Conservation (phyloP, 2,329 filamentous ascomycete genomes). For the Beauveria bassiana region DNA sequence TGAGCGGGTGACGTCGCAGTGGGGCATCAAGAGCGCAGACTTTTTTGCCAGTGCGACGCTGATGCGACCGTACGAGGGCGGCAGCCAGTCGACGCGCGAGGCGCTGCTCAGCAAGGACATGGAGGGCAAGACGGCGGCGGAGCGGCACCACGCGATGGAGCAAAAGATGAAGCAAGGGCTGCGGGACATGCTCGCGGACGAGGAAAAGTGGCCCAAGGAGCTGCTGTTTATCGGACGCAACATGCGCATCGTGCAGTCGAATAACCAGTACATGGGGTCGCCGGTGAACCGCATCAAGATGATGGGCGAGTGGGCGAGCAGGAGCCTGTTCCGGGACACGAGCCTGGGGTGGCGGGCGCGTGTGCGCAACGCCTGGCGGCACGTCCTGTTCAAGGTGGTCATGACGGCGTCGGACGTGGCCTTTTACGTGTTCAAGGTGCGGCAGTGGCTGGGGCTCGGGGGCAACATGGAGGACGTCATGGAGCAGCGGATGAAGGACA, state of each 20-base stretch:
- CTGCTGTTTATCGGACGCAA: constrained; percentile 89
- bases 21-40: constrained; percentile 85
- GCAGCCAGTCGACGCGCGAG: constrained; percentile 59
- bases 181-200: constrained; percentile 67
- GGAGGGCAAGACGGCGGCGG: constrained; percentile 45
- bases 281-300: constrained; percentile 92
- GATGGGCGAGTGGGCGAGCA: constrained; percentile 81
- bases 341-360: constrained; percentile 56
- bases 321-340: constrained; percentile 69
- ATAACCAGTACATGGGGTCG: constrained; percentile 83
- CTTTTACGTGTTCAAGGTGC: constrained; percentile 74
- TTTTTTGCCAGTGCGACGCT: constrained; percentile 88
- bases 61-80: constrained; percentile 84
- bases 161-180: constrained; percentile 65
- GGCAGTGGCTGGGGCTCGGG: constrained; percentile 68
- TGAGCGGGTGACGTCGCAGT: constrained; percentile 60
- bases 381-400: constrained; percentile 75
- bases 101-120: constrained; percentile 56
- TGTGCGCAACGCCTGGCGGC: constrained; percentile 62
- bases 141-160: constrained; percentile 87
- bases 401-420: constrained; percentile 69
- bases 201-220: constrained; percentile 82
- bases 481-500: constrained; percentile 75
- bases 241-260: constrained; percentile 85
- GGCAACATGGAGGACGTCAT: constrained; percentile 92